Evolutionary conservation across 2,329 filamentous ascomycete species (phyloP), one percentile per base, ranked within the genome.

Genomic region (Claviceps citrina): DNA sequence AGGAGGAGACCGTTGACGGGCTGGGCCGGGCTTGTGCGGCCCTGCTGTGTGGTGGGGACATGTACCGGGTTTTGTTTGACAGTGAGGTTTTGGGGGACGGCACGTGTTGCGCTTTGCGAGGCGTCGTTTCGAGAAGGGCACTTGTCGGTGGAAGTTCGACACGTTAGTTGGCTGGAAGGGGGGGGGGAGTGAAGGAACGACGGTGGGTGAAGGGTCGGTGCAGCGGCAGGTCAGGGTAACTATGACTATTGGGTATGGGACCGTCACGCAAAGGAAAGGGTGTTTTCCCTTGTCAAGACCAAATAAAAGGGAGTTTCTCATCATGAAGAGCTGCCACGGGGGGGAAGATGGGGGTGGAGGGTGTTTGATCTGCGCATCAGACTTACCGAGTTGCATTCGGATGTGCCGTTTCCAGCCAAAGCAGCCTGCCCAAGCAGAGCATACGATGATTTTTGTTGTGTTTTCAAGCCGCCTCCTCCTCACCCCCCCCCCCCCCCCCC

Each of bases 271-370:
- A 57, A 49, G 48, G 19, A 24, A n/a, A n/a, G n/a, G n/a, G n/a
- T n/a, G n/a, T n/a, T 42, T 38, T 24, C 22, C 44, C 45, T 57
- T 51, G 54, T 66, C 62, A 65, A 61, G 62, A 12, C 28, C 24
- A 45, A 45, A 32, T 25, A 13, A 39, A 32, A 32, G 30, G 37
- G 37, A n/a, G 6, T 10, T 22, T 44, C 47, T 40, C 36, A 40
- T 31, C 31, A 42, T 32, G 19, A 30, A 15, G n/a, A n/a, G 27
- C 18, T 32, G 37, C 32, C 20, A 12, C 20, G 2, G 37, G 15
- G 25, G 13, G 6, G 27, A n/a, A 18, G 15, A 8, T 15, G 4
- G 12, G 31, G 10, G 26, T 5, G 9, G 13, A 9, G 8, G 15
- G 18, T n/a, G 9, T 10, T 13, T 15, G 4, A 15, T 4, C 8